These are phyloP conservation scores for Russula olivacea DNA, from an alignment of 768 basidiomycete genomes.

Conservation along the genomic window DNA sequence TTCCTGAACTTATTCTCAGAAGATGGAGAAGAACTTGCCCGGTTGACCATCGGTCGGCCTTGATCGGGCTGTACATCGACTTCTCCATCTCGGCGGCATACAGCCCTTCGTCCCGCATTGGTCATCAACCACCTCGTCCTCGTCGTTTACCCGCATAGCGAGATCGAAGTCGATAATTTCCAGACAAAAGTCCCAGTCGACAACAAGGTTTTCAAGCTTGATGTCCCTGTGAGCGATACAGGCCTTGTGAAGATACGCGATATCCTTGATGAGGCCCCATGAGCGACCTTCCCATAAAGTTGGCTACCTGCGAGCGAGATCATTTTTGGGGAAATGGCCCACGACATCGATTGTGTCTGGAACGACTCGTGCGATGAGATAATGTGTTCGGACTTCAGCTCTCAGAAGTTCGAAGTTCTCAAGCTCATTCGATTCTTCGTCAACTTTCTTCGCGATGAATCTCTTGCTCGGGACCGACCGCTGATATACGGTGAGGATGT, in stretches of 20 bases:
- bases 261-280: background rate
- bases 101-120: background rate
- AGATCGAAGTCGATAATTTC: no score
- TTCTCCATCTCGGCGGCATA: background rate
- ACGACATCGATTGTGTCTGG: background rate
- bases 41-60: background rate
- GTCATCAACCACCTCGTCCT: background rate
- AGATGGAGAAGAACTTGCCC: background rate
- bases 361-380: background rate
- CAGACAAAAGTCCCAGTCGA: no score
- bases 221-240: no score
- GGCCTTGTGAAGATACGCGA: background rate
- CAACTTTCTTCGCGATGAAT: background rate
- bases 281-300: background rate
- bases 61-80: background rate
- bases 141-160: background rate
- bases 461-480: background rate
- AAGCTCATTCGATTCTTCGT: background rate
- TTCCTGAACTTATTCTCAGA: background rate
- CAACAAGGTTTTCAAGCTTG: no score
- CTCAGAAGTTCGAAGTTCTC: background rate
- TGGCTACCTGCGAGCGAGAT: background rate
- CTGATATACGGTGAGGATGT: background rate
- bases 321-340: background rate
- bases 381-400: background rate